Conservation (phyloP, 257 asterid genomes). For the Orobanche coerulescens region DNA sequence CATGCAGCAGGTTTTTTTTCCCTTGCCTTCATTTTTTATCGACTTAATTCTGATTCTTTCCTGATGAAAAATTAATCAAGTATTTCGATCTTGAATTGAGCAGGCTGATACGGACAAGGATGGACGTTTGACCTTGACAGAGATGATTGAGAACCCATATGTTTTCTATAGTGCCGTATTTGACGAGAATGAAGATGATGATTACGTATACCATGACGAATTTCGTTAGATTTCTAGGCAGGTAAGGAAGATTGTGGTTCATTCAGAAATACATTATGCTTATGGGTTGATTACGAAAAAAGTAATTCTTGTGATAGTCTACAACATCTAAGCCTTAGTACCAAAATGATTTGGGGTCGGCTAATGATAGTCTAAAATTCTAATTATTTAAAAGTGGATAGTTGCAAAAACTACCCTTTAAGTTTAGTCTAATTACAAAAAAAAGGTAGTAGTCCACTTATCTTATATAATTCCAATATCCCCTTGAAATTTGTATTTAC, state of each 20-base stretch:
- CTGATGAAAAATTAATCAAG: too few species aligned
- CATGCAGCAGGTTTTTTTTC: conserved; percentile 65
- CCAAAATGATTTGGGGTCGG: too few species aligned
- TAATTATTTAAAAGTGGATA: not conserved
- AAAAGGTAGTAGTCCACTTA: not conserved
- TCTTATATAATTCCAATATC: not conserved
- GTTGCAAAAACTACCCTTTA: not conserved
- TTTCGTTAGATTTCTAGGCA: conserved; percentile 44
- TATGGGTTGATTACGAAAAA: not conserved
- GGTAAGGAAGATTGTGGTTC: conserved; percentile 16
- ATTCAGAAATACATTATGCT: not conserved
- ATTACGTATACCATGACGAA: conserved; percentile 66
- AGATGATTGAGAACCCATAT: conserved; percentile 86
- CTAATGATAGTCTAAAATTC: too few species aligned
- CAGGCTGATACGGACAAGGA: conserved; percentile 94
- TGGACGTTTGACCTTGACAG: conserved; percentile 65
- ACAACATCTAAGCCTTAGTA: too few species aligned
- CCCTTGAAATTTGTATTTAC: too few species aligned
- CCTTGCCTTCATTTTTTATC: conserved; percentile 6
- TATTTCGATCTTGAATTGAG: too few species aligned
- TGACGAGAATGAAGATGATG: conserved; percentile 72
- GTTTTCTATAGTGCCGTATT: conserved; percentile 86
- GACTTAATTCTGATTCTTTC: too few species aligned
- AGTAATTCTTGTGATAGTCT: not conserved
- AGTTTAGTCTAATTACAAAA: not conserved